These are phyloP conservation scores for Elaeis guineensis DNA, from an alignment of 176 grass and related monocot genomes.

Conservation along the genomic window DNA sequence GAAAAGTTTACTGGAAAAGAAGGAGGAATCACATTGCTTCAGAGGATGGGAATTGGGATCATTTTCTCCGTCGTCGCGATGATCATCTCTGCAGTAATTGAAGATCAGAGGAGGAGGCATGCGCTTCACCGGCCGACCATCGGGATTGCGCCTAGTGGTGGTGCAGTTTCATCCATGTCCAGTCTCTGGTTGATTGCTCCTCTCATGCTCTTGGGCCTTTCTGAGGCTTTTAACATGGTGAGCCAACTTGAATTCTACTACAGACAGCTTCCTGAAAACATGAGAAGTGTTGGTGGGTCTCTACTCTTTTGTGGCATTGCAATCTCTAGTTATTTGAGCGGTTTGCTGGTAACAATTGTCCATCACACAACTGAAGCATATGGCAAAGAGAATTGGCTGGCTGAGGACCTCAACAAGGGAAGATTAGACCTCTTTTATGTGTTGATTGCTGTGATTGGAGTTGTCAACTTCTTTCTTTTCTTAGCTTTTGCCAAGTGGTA, in stretches of 20 bases:
- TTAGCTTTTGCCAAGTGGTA: constrained; percentile 79
- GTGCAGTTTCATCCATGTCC: constrained; percentile 67
- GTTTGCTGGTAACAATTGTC: constrained; percentile 64
- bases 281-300: constrained; percentile 84
- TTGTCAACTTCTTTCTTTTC: constrained; percentile 81
- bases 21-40: constrained; percentile 59
- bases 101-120: constrained; percentile 46
- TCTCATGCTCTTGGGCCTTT: constrained; percentile 72
- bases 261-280: constrained; percentile 98
- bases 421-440: constrained; percentile 79
- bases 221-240: constrained; percentile 93
- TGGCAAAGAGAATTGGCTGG: constrained; percentile 52
- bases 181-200: constrained; percentile 92
- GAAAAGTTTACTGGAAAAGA: constrained; percentile 40
- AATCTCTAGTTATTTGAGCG: constrained; percentile 79
- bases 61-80: constrained; percentile 66
- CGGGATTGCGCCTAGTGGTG: constrained; percentile 34
- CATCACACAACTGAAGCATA: constrained; percentile 29
- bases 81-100: constrained; percentile 61
- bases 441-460: constrained; percentile 72
- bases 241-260: constrained; percentile 99
- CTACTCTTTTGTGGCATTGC: constrained; percentile 84
- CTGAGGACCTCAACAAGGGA: constrained; percentile 83
- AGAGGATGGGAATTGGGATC: constrained; percentile 87
- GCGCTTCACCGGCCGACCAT: constrained; percentile 37